Base-by-base conservation (phyloP, 2,329 filamentous ascomycete species). In the Pestalotiopsis fici region DNA sequence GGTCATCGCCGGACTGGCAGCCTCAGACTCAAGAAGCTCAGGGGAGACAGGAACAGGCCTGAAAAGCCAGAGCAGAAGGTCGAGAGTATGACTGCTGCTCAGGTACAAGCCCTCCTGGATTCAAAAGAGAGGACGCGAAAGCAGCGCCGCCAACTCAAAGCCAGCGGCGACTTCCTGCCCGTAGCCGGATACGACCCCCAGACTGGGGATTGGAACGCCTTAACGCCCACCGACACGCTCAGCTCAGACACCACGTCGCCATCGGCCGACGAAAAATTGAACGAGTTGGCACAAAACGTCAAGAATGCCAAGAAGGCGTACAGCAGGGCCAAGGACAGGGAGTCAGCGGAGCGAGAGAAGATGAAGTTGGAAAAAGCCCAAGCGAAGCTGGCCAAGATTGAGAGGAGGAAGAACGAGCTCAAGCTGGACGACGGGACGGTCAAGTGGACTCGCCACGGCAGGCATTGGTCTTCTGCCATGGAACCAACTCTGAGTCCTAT, bases 171-270 rank as follows among this genome's bases (percentile, higher is more conserved):
- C 73, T 90, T 83, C 72, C 81, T 90, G 0, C 87, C 87, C 2
- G 85, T 89, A 1, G 86, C 88, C 67, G 87, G 87, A 3, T 79
- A 86, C 65, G 89, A 90, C 71, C 87, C 87, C 0, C 77, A 81
- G 55, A 89, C 88, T 0, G 86, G 88, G 4, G 78, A 83, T 69
- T 82, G 84, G 61, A 83, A 88, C 67, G 75, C 85, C 15, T 77
- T 87, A 47, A 86, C 84, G 3, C 83, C 84, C 7, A 84, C 74
- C 25, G 73, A 72, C 27, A 76, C 84, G 2, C 79, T 81, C 15
- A 86, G 83, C 68, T 84, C 83, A 0, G 78, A 79, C 31, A 82
- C 80, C 66, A 77, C 74, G 4, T 59, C 67, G 31, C 73, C 59
- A 73, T 77, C 71, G 59, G 73, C 74, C 6, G 76, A 77, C 39